Conservation (phyloP, 2,329 filamentous ascomycete species). For the Phoma sp. region DNA sequence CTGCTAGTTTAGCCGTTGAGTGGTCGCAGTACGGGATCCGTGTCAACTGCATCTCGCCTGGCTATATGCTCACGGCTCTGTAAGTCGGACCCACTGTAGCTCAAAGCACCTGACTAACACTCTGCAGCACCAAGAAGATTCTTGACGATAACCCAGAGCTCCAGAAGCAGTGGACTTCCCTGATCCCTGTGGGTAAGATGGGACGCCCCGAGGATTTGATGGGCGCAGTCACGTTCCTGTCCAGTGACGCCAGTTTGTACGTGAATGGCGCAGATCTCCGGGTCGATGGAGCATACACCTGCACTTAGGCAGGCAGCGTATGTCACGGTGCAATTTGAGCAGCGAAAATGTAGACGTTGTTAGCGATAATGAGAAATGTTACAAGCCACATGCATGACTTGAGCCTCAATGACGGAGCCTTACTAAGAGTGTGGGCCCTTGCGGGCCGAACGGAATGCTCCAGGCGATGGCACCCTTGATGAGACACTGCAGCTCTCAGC, state of each 20-base stretch:
- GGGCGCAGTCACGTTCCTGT: conserved; percentile 87
- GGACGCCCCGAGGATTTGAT: conserved; percentile 89
- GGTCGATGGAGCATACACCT: conserved; percentile 88
- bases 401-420: conserved; percentile 12
- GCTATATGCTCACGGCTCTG: conserved; percentile 95
- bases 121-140: conserved; percentile 82
- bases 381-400: background rate
- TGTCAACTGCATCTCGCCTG: conserved; percentile 93
- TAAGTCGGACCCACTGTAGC: conserved; percentile 56
- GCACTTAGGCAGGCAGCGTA: conserved; percentile 58
- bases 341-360: background rate
- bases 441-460: conserved; percentile 12
- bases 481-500: conserved; percentile 13
- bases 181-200: conserved; percentile 95
- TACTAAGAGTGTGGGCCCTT: conserved; percentile 5
- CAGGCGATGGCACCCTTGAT: conserved; percentile 8
- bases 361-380: background rate
- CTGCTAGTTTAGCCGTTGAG: conserved; percentile 86
- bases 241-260: conserved; percentile 70
- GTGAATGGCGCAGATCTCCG: conserved; percentile 72
- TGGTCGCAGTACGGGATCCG: conserved; percentile 89
- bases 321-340: background rate
- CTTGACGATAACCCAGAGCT: conserved; percentile 91
- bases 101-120: background rate
- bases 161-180: conserved; percentile 85